Evolutionary conservation across 371 early-diverging fungal species (phyloP).

Genomic region (Lichtheimia ramosa): DNA sequence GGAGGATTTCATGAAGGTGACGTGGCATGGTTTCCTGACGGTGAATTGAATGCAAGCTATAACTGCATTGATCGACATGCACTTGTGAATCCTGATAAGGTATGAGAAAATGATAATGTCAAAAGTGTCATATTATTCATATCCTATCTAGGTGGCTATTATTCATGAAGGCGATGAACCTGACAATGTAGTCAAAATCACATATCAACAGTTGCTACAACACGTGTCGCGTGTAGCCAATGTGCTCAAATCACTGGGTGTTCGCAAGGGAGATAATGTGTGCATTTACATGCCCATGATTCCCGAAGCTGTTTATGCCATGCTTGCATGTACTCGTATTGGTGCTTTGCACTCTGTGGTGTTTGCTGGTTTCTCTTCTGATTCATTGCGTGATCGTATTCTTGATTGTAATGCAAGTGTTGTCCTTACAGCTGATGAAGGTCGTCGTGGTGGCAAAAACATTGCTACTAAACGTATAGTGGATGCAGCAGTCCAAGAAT

Average conservation of each 20-base stretch:
- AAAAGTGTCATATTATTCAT: no score
- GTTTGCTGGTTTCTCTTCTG: conserved; percentile 93
- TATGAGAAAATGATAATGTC: conserved; percentile 7
- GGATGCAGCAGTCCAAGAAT: conserved; percentile 77
- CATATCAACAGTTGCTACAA: conserved; percentile 83
- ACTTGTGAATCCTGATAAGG: conserved; percentile 61
- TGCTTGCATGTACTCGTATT: conserved; percentile 94
- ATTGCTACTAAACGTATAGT: conserved; percentile 92
- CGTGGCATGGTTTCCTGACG: conserved; percentile 94
- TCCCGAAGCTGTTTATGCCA: conserved; percentile 88
- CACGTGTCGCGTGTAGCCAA: conserved; percentile 86
- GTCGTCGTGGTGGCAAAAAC: conserved; percentile 88
- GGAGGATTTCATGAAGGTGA: conserved; percentile 79
- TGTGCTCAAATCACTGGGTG: conserved; percentile 76
- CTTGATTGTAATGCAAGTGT: conserved; percentile 79
- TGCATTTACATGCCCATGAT: conserved; percentile 98
- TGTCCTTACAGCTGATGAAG: conserved; percentile 87
- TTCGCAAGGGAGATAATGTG: conserved; percentile 92
- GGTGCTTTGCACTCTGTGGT: conserved; percentile 92
- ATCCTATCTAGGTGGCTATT: conserved; percentile 60
- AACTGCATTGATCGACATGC: conserved; percentile 98
- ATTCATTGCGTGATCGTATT: conserved; percentile 86
- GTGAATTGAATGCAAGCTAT: conserved; percentile 91
- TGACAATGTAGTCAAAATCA: conserved; percentile 67
- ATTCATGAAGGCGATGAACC: conserved; percentile 94